Evolutionary conservation across 768 basidiomycete species (phyloP).

Genomic region (Tulasnella sp.): DNA sequence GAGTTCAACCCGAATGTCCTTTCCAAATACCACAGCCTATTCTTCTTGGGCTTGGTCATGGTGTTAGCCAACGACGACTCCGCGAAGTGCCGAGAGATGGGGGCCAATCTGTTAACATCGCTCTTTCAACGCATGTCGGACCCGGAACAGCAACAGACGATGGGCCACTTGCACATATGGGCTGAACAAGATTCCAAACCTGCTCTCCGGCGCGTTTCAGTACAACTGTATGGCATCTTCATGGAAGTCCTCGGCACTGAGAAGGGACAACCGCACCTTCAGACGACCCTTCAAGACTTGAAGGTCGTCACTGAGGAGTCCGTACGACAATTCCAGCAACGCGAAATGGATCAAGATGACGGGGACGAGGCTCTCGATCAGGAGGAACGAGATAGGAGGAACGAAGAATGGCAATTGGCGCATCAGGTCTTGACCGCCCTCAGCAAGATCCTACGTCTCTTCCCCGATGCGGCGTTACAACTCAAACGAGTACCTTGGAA

Average conservation of each 20-base stretch:
- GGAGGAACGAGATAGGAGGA: conserved; percentile 38
- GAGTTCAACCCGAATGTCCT: conserved; percentile 73
- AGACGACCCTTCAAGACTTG: conserved; percentile 45
- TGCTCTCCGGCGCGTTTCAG: conserved; percentile 56
- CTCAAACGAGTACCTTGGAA: conserved; percentile 44
- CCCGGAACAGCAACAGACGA: conserved; percentile 40
- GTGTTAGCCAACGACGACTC: conserved; percentile 91
- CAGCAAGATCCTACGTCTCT: conserved; percentile 42
- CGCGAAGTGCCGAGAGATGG: conserved; percentile 77
- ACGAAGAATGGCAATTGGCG: conserved; percentile 65
- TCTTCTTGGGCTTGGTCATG: conserved; percentile 87
- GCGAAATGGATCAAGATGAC: conserved; percentile 27
- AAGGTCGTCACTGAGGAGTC: conserved; percentile 37
- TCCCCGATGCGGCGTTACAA: conserved; percentile 27
- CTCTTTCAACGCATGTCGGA: conserved; percentile 60
- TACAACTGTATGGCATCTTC: conserved; percentile 72
- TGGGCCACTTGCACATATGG: conserved; percentile 73
- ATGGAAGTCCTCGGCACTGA: conserved; percentile 48
- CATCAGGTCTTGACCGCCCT: conserved; percentile 67
- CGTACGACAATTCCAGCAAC: conserved; percentile 29
- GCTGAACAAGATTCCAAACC: conserved; percentile 46
- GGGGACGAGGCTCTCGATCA: conserved; percentile 26
- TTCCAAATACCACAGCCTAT: conserved; percentile 69
- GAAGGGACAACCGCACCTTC: conserved; percentile 35
- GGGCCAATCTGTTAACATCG: conserved; percentile 65